These are phyloP conservation scores for Candida ponderosae DNA, from an alignment of 805 yeast genomes.

Conservation along the genomic window DNA sequence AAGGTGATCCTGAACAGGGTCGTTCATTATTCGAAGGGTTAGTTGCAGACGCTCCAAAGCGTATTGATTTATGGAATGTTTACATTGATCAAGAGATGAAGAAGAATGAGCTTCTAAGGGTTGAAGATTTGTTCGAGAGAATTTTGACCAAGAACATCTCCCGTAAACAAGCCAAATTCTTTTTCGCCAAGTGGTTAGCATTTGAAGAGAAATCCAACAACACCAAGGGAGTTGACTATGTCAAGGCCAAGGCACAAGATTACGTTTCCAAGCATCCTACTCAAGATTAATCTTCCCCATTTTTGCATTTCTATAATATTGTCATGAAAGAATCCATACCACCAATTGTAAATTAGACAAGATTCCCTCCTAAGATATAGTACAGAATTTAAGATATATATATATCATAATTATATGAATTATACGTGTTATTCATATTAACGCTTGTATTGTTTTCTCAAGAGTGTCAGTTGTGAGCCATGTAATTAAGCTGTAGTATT, in stretches of 20 bases:
- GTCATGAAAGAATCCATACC: too few relatives aligned
- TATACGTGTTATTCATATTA: too few relatives aligned
- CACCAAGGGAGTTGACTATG: slow-evolving; percentile 67
- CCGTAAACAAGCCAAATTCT: slow-evolving; percentile 87
- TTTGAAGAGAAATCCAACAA: slow-evolving; percentile 69
- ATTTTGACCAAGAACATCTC: slow-evolving; percentile 57
- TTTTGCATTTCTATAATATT: too few relatives aligned
- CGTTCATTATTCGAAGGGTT: slow-evolving; percentile 92
- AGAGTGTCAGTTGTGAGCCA: too few relatives aligned
- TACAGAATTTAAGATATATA: too few relatives aligned
- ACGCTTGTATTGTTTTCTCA: too few relatives aligned
- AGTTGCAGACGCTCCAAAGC: slow-evolving; percentile 80
- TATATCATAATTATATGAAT: too few relatives aligned
- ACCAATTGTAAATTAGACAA: too few relatives aligned
- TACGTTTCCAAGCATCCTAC: slow-evolving; percentile 37
- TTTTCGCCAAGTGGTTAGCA: slow-evolving; percentile 86
- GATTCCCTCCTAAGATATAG: too few relatives aligned
- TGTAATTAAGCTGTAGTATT: too few relatives aligned
- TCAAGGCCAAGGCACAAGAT: slow-evolving; percentile 85
- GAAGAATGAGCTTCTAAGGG: slow-evolving; percentile 52
- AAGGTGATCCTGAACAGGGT: slow-evolving; percentile 92
- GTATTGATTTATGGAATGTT: slow-evolving; percentile 92
- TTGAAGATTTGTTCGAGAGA: slow-evolving; percentile 78
- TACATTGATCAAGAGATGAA: slow-evolving; percentile 91
- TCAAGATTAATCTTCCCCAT: too few relatives aligned